Conservation (phyloP, 257 asterid genomes). For the Coffea eugenioides region DNA sequence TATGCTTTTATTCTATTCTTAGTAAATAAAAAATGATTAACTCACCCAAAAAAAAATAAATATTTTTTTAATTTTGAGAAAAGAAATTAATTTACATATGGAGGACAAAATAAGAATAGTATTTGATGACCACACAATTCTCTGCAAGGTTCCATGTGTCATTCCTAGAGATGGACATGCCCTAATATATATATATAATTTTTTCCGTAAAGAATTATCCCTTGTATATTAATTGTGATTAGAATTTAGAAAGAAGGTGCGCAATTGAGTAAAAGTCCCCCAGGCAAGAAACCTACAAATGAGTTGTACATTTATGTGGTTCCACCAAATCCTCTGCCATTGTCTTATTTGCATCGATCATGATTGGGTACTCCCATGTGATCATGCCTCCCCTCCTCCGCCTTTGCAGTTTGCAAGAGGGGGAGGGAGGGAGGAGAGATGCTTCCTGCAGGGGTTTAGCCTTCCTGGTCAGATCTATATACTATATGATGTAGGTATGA, state of each 20-base stretch:
- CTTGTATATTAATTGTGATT: too few species aligned
- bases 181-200: too few species aligned
- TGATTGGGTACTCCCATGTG: constrained; percentile 50
- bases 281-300: constrained; percentile 30
- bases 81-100: too few species aligned
- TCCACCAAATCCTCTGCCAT: constrained; percentile 53
- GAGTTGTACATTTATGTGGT: constrained; percentile 41
- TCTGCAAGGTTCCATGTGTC: constrained; percentile 30
- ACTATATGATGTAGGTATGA: background rate
- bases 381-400: constrained; percentile 35
- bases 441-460: background rate
- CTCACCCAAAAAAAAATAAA: too few species aligned
- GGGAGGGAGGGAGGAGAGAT: background rate
- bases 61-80: background rate
- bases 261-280: background rate
- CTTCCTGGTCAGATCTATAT: background rate
- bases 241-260: background rate
- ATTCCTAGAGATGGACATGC: constrained; percentile 12
- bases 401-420: constrained; percentile 10
- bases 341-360: constrained; percentile 45
- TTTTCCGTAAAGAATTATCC: background rate
- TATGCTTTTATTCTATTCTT: background rate
- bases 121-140: constrained; percentile 26
- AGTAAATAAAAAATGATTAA: background rate
- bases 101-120: constrained; percentile 7